phyloP scores from a whole-genome alignment of 805 yeast genomes.

The Suhomyces xylopsoci region DNA sequence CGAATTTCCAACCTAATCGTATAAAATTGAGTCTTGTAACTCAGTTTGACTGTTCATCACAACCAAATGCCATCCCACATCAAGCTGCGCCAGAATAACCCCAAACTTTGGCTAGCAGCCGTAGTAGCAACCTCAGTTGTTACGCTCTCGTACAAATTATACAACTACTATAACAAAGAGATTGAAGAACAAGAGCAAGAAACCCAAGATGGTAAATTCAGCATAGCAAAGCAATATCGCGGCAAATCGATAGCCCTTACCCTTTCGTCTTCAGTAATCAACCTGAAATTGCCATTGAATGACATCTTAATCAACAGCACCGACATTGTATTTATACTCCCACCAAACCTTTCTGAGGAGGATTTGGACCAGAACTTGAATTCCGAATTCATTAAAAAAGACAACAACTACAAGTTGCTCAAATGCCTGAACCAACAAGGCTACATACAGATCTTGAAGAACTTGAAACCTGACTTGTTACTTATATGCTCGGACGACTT shows the following conservation, averaged over 20 bases:
- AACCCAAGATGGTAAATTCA: neutral
- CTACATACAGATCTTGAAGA: conserved; percentile 36
- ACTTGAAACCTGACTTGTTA: conserved; percentile 39
- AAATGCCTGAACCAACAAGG: conserved; percentile 40
- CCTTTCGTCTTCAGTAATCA: conserved; percentile 39
- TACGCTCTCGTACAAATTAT: conserved; percentile 32
- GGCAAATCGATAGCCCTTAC: conserved; percentile 40
- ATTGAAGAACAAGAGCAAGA: conserved; percentile 3
- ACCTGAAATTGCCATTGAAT: conserved; percentile 33
- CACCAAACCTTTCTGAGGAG: conserved; percentile 40
- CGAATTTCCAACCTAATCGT: neutral
- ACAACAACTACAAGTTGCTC: conserved; percentile 35
- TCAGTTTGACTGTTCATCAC: neutral
- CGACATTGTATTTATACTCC: conserved; percentile 42
- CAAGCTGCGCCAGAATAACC: conserved; percentile 12
- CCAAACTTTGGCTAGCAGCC: conserved; percentile 31
- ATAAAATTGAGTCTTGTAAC: neutral
- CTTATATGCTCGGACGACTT: conserved; percentile 42
- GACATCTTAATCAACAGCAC: conserved; percentile 36
- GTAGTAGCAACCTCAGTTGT: conserved; percentile 34
- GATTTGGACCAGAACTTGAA: conserved; percentile 23
- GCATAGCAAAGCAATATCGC: conserved; percentile 17
- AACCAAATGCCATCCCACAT: conserved; percentile 1
- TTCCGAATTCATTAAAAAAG: conserved; percentile 6
- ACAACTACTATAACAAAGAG: conserved; percentile 15